These are phyloP conservation scores for Porcisia hertigi DNA, from an alignment of 208 protist genomes.

Conservation along the genomic window DNA sequence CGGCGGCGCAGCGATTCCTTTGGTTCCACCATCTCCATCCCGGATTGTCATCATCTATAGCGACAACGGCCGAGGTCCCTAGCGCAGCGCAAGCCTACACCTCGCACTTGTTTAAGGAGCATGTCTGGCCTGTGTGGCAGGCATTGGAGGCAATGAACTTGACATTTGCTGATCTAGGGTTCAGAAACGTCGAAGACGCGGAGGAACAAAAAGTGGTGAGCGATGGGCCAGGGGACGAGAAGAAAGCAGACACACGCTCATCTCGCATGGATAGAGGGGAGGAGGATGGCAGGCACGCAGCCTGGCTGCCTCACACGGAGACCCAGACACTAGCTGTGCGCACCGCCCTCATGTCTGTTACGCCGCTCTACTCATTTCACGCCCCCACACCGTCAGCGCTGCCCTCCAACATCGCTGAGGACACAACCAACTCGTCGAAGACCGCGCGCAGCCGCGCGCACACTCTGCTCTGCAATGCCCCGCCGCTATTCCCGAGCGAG, in stretches of 20 bases:
- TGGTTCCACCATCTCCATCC: background rate
- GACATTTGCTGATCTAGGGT: slow-evolving; percentile 21
- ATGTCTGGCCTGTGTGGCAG: slow-evolving; percentile 54
- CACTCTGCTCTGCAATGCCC: slow-evolving; percentile 8
- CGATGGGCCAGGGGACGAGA: background rate
- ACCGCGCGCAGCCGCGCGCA: slow-evolving; percentile 1
- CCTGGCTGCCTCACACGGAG: slow-evolving; percentile 19
- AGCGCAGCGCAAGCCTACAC: slow-evolving; percentile 10
- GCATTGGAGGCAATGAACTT: slow-evolving; percentile 37
- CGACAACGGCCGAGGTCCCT: background rate
- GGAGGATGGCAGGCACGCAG: background rate
- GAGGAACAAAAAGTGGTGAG: background rate
- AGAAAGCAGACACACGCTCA: background rate
- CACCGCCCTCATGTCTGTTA: slow-evolving; percentile 33
- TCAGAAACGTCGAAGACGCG: slow-evolving; percentile 8
- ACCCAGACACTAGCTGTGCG: slow-evolving; percentile 28
- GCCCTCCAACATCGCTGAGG: background rate
- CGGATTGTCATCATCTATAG: background rate
- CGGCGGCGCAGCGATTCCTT: slow-evolving; percentile 15
- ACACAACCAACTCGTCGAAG: slow-evolving; percentile 1
- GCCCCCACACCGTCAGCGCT: background rate
- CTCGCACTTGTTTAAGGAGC: slow-evolving; percentile 32
- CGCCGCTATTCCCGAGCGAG: slow-evolving; percentile 13
- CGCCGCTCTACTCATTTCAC: slow-evolving; percentile 36
- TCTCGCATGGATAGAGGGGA: background rate